A percentile compares a stretch with the other conserved stretches of the same genome.
phyloP scores from a whole-genome alignment of 257 asterid genomes.

The Galeopsis tetrahit region DNA sequence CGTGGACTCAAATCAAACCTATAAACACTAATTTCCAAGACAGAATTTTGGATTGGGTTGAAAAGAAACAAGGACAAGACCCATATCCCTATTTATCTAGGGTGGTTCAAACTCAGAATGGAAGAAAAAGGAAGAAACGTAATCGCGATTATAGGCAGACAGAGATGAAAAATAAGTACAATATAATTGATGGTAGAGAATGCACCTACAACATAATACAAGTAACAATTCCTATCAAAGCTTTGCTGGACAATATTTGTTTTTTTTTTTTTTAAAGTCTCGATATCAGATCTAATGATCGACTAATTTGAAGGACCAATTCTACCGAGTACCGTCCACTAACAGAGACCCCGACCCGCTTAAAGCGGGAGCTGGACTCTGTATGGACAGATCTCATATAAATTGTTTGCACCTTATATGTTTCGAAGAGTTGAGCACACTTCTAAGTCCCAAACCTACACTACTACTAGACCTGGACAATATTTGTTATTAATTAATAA shows the following conservation, averaged over 20 bases:
- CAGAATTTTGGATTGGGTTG: not conserved
- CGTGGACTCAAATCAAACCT: not conserved
- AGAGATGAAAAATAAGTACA: slow-evolving; percentile 28
- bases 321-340: too few relatives aligned
- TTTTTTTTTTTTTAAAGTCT: too few relatives aligned
- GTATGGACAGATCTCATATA: too few relatives aligned
- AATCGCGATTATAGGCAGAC: slow-evolving; percentile 34
- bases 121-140: slow-evolving; percentile 15
- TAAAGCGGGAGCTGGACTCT: too few relatives aligned
- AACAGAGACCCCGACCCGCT: too few relatives aligned
- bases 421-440: too few relatives aligned
- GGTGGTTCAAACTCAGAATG: slow-evolving; percentile 31
- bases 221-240: slow-evolving; percentile 24
- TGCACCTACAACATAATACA: not conserved
- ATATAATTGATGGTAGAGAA: slow-evolving; percentile 31
- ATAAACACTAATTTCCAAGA: not conserved
- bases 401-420: too few relatives aligned
- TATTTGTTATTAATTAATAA: slow-evolving; percentile 23
- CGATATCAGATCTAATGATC: too few relatives aligned
- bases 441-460: too few relatives aligned
- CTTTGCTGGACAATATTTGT: slow-evolving; percentile 14
- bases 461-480: too few relatives aligned
- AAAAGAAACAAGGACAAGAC: slow-evolving; percentile 32
- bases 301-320: too few relatives aligned
- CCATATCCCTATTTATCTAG: slow-evolving; percentile 44